These are phyloP conservation scores for Dioszegia aurantiaca DNA, from an alignment of 768 basidiomycete genomes.

Conservation along the genomic window DNA sequence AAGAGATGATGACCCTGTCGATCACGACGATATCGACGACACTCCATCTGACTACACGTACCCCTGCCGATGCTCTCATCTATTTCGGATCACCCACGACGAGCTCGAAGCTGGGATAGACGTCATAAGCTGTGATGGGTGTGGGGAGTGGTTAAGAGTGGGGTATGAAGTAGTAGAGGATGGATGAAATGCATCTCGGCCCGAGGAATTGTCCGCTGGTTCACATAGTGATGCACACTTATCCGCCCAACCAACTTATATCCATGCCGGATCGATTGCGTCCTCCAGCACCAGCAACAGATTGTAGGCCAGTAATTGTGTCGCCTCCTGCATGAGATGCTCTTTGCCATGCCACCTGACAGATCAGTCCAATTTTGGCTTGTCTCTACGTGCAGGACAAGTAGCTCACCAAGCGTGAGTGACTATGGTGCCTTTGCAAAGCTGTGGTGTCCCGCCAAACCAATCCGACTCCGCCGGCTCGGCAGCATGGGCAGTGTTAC, in stretches of 20 bases:
- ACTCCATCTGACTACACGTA: conserved; percentile 49
- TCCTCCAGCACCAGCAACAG: conserved; percentile 6
- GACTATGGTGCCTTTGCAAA: conserved; percentile 3
- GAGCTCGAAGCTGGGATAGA: conserved; percentile 53
- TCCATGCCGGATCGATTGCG: neutral
- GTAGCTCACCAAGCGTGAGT: conserved; percentile 6
- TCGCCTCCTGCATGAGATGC: conserved; percentile 9
- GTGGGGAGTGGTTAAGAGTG: conserved; percentile 53
- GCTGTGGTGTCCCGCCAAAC: neutral
- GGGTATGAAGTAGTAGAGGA: conserved; percentile 52
- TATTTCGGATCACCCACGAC: conserved; percentile 44
- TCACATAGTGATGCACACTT: neutral
- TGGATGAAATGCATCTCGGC: neutral
- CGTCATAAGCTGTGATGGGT: conserved; percentile 53
- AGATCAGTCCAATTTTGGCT: neutral
- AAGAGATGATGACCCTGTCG: neutral
- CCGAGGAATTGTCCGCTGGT: too few relatives aligned
- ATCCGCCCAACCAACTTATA: neutral
- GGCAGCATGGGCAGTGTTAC: conserved; percentile 4
- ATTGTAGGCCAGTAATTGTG: conserved; percentile 4
- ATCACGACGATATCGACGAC: conserved; percentile 24
- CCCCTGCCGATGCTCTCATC: conserved; percentile 51
- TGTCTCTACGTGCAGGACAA: neutral
- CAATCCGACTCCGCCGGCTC: neutral
- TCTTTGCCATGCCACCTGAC: conserved; percentile 1